Evolutionary conservation across 495 filamentous ascomycete genomes (phyloP).

Genomic region (Pyronema domesticum): DNA sequence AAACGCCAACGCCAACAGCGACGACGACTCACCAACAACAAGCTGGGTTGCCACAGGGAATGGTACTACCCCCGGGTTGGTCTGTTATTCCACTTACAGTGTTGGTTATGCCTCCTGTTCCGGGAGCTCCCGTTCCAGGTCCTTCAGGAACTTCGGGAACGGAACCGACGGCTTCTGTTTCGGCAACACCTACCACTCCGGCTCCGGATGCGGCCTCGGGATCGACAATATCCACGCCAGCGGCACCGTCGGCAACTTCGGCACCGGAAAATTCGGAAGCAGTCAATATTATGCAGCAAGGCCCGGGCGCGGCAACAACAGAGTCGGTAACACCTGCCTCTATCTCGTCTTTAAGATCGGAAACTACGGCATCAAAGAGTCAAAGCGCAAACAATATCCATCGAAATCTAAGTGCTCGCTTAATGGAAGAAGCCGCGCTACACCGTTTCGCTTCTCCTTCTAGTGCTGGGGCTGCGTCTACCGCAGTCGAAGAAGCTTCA

Average conservation of each 20-base stretch:
- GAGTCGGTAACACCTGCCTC: no score
- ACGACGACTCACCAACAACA: background rate
- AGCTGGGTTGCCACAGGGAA: conserved; percentile 10
- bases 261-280: background rate
- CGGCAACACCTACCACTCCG: background rate
- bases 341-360: no score
- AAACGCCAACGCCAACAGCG: background rate
- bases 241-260: background rate
- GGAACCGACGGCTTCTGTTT: background rate
- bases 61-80: conserved; percentile 21
- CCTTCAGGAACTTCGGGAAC: conserved; percentile 3
- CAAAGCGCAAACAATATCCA: no score
- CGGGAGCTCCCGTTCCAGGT: background rate
- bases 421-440: no score
- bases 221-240: no score
- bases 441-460: background rate
- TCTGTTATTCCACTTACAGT: conserved; percentile 20
- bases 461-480: conserved; percentile 3
- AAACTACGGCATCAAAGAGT: no score
- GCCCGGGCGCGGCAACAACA: no score
- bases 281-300: no score
- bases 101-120: background rate
- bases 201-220: conserved; percentile 3
- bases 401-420: no score
- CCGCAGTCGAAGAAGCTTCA: background rate